These are phyloP conservation scores for Aurantiochytrium sp. DNA, from an alignment of 108 stramenopile genomes.

Conservation along the genomic window DNA sequence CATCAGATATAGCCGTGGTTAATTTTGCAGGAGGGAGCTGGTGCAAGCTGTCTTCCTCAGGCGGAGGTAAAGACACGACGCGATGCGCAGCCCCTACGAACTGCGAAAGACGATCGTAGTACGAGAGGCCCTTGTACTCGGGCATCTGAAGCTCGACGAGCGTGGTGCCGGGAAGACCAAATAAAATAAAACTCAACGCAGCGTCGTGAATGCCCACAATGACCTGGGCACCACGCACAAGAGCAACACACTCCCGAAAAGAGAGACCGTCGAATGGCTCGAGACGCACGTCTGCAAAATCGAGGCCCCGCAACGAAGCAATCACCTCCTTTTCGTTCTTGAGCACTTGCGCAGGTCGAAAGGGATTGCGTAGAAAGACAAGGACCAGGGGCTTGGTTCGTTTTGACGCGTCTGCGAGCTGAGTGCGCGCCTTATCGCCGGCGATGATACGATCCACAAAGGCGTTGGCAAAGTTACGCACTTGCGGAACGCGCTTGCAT, in stretches of 20 bases:
- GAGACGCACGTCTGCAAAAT: neutral
- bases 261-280: neutral
- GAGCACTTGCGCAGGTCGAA: neutral
- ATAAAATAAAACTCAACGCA: neutral
- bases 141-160: neutral
- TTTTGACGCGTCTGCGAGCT: neutral
- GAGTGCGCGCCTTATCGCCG: neutral
- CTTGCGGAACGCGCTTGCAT: neutral
- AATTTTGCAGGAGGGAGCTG: neutral
- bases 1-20: neutral
- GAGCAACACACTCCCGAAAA: neutral
- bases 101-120: neutral
- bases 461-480: neutral
- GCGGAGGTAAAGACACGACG: neutral
- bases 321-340: neutral
- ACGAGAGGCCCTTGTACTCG: neutral
- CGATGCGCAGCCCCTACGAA: neutral
- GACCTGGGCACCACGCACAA: neutral
- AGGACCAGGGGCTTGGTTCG: neutral
- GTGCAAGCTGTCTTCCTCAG: neutral
- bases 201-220: neutral
- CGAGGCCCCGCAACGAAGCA: neutral
- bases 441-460: neutral
- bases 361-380: neutral
- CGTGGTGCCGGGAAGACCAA: neutral